Evolutionary conservation across 2,329 filamentous ascomycete species (phyloP).

Genomic region (Nemania bipapillata): DNA sequence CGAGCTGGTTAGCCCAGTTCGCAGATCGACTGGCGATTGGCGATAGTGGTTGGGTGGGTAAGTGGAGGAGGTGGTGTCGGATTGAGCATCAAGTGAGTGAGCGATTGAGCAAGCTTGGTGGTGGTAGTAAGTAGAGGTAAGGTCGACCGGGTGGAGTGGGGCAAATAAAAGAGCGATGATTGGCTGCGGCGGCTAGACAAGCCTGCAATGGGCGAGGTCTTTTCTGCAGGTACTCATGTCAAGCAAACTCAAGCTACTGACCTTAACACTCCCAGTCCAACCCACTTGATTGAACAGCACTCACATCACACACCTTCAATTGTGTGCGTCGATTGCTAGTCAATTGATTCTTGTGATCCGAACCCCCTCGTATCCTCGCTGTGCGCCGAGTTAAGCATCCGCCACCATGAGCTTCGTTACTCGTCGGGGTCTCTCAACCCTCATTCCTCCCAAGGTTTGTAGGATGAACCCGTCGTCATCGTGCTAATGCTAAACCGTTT

Average conservation of each 20-base stretch:
- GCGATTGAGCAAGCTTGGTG: conserved; percentile 7
- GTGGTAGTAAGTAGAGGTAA: not conserved
- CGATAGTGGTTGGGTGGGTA: not conserved
- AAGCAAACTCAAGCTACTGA: conserved; percentile 37
- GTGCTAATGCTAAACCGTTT: conserved; percentile 51
- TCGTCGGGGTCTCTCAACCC: conserved; percentile 92
- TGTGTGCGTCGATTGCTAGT: conserved; percentile 49
- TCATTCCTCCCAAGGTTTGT: conserved; percentile 95
- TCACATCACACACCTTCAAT: conserved; percentile 45
- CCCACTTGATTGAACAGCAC: conserved; percentile 40
- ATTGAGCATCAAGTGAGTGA: conserved; percentile 12
- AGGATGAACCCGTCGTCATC: conserved; percentile 4
- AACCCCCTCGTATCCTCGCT: conserved; percentile 44
- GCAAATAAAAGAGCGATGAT: conserved; percentile 49
- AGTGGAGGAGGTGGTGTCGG: conserved; percentile 9
- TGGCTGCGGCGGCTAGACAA: conserved; percentile 49
- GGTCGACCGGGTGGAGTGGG: conserved; percentile 30
- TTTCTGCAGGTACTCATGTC: conserved; percentile 54
- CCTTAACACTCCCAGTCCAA: conserved; percentile 37
- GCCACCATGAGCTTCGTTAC: conserved; percentile 90
- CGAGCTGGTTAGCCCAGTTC: conserved; percentile 19
- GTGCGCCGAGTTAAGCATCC: conserved; percentile 43
- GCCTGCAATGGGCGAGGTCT: conserved; percentile 59
- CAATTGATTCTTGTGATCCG: conserved; percentile 52
- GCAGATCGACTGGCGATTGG: conserved; percentile 34